A percentile compares a stretch with the other conserved stretches of the same genome.
These are phyloP conservation scores for Veloboletus limbatus DNA, from an alignment of 1,284 basidiomycete genomes.

Conservation along the genomic window DNA sequence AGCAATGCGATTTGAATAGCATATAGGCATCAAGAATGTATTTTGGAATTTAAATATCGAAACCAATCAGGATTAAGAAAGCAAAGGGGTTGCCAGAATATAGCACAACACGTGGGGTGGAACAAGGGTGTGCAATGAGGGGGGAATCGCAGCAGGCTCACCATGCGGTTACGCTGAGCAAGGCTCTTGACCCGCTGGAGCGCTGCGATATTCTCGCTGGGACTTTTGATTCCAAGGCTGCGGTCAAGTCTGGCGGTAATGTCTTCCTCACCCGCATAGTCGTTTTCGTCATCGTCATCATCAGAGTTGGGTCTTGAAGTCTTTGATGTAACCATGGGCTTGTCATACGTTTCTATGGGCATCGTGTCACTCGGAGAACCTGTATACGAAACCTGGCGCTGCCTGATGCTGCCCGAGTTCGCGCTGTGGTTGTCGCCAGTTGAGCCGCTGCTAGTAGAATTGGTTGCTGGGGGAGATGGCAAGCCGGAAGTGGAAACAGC, in stretches of 20 bases:
- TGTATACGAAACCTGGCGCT: conserved; percentile 35
- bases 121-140: conserved; percentile 20
- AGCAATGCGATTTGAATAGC: conserved; percentile 18
- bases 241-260: conserved; percentile 60
- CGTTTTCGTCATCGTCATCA: conserved; percentile 58
- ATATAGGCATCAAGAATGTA: conserved; percentile 18
- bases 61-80: conserved; percentile 1
- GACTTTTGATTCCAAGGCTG: conserved; percentile 35
- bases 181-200: conserved; percentile 66
- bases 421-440: conserved; percentile 59
- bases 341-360: conserved; percentile 35
- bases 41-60: conserved; percentile 5
- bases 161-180: conserved; percentile 68
- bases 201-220: conserved; percentile 54
- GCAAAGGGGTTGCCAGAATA: conserved; percentile 15
- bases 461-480: conserved; percentile 76
- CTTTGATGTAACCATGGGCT: conserved; percentile 25
- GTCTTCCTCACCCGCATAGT: conserved; percentile 61
- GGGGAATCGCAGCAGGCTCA: conserved; percentile 34
- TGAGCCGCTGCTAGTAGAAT: conserved; percentile 76
- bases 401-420: conserved; percentile 45
- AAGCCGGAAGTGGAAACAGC: conserved; percentile 55
- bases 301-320: conserved; percentile 35
- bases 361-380: conserved; percentile 31
- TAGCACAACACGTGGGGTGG: conserved; percentile 24